Percentiles rank a stretch among this genome's conserved stretches.
Conservation (phyloP, 805 yeast species). For the Scheffersomyces ergatensis region DNA sequence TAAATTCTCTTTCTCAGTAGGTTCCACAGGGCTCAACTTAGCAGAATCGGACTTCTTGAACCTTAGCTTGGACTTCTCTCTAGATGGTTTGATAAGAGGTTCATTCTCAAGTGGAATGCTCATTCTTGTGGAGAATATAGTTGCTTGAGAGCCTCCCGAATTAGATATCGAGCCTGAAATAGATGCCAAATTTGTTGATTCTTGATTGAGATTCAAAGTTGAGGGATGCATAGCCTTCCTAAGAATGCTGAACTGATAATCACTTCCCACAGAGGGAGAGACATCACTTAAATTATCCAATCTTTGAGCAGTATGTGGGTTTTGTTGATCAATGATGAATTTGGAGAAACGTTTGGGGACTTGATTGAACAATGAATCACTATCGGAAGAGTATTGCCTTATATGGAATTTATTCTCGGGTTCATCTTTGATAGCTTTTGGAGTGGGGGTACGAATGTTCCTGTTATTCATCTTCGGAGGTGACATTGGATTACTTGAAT, state of each 20-base stretch:
- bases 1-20: conserved; percentile 2
- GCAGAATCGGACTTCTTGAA: background rate
- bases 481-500: conserved; percentile 8
- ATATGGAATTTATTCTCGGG: background rate
- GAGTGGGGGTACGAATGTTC: too few species aligned
- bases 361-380: conserved; percentile 20
- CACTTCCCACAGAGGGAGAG: conserved; percentile 6
- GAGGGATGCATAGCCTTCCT: background rate
- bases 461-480: background rate
- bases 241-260: too few species aligned
- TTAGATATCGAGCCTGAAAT: conserved; percentile 20
- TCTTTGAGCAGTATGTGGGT: conserved; percentile 15
- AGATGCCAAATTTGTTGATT: conserved; percentile 10
- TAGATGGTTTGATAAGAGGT: too few species aligned
- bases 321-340: conserved; percentile 35
- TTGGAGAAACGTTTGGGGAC: conserved; percentile 41
- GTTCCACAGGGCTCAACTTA: too few species aligned
- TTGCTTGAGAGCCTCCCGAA: conserved; percentile 35
- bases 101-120: too few species aligned
- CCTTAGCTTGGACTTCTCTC: background rate
- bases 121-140: conserved; percentile 43
- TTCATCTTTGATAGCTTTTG: background rate
- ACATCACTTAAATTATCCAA: conserved; percentile 17
- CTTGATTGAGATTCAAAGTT: background rate
- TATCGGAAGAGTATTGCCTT: background rate